Percentiles rank a stretch among this genome's conserved stretches.
These are phyloP conservation scores for Mortierella sp. DNA, from an alignment of 371 early-diverging fungal species.

Conservation along the genomic window DNA sequence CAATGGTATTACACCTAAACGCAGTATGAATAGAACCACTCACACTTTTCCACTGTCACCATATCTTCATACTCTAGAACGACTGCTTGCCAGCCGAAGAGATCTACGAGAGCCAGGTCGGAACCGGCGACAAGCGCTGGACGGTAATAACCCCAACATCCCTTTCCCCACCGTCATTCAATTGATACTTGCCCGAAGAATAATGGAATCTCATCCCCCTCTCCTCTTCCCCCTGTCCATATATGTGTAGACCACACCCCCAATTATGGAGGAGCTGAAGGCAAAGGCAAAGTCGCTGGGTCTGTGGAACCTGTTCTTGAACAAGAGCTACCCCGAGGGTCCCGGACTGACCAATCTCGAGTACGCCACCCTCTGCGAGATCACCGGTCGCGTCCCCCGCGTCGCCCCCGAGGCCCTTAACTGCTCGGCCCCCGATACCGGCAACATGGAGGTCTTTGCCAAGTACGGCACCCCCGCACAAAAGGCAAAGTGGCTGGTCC, in stretches of 20 bases:
- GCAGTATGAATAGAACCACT: neutral
- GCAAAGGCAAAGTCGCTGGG: slow-evolving; percentile 88
- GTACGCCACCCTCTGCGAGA: slow-evolving; percentile 91
- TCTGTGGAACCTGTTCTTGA: slow-evolving; percentile 96
- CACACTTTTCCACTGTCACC: neutral
- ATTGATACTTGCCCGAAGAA: neutral
- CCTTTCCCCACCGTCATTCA: neutral
- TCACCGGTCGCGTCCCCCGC: slow-evolving; percentile 84
- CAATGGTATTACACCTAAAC: neutral
- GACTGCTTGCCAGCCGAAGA: slow-evolving; percentile 96
- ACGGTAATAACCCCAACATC: slow-evolving; percentile 63
- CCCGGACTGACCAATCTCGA: slow-evolving; percentile 95
- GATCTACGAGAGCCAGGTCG: slow-evolving; percentile 80
- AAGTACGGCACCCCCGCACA: slow-evolving; percentile 93
- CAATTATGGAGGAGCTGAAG: slow-evolving; percentile 91
- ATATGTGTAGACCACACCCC: slow-evolving; percentile 74
- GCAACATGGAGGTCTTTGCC: slow-evolving; percentile 98
- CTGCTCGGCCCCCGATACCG: slow-evolving; percentile 97
- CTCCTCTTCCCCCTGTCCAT: neutral
- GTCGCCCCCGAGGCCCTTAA: slow-evolving; percentile 93
- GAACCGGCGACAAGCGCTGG: slow-evolving; percentile 83
- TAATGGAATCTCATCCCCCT: neutral
- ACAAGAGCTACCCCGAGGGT: slow-evolving; percentile 80
- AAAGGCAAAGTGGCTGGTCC: slow-evolving; percentile 87
- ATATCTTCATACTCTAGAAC: slow-evolving; percentile 64